Base-by-base conservation (phyloP, 192 early-diverging fungal species). In the Entrophospora sp. region DNA sequence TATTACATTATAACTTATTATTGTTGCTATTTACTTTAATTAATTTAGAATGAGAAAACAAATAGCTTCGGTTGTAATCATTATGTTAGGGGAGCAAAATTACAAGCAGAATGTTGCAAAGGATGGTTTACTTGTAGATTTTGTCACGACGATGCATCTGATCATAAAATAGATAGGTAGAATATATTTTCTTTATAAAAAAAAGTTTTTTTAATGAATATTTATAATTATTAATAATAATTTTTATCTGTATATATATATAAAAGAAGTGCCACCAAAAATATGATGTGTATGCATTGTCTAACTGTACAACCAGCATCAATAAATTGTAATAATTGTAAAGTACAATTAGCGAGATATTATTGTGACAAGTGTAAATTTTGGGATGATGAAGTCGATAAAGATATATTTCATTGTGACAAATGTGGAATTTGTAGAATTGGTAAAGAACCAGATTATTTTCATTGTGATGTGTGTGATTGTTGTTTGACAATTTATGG, bases 261-360 rank as follows among this genome's bases (percentile, higher is more conserved):
- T n/a, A n/a, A n/a, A 28, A 78, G 79, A 64, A 69, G 63, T 27
- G 77, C 79, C 18, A 83, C 81, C 0, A 82, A 85, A 52, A 83
- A 74, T 56, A 97, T 98, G 94, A 82, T 91, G 68, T 98, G 96
- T 69, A 97, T 96, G 96, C 75, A 88, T 64, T 98, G 96, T 73
- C 52, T 71, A 32, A 81, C 81, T 6, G 81, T 89, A 24, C 96
- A 98, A 65, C 84, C 90, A 2, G 82, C 91, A 10, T 79, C 80
- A 2, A 87, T 90, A 69, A 61, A 68, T 24, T 98, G 96, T 71
- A 64, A 70, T 57, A 82, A 86, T 43, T 98, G 96, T 74, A 61
- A 77, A 5, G 37, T 69, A 13, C 40, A 63, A 14, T 72, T 96
- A 27, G 89, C 92, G 0, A 66, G 68, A 27, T 96, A 98, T 73